Evolutionary conservation across 169 alveolate species (phyloP).

Genomic region (Besnoitia besnoiti): DNA sequence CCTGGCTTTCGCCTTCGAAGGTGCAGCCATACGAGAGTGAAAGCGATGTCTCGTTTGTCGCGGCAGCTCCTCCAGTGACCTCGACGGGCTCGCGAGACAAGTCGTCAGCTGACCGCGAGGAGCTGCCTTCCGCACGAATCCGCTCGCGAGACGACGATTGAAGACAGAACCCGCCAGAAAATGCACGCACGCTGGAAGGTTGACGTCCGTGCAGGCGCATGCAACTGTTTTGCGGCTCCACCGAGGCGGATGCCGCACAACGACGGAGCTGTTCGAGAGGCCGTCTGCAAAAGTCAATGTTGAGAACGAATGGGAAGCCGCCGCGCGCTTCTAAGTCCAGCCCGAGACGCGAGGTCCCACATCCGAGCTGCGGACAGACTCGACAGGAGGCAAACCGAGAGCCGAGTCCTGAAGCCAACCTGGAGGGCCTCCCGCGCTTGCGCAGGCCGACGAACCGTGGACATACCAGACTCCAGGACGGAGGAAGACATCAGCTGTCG

Average conservation of each 20-base stretch:
- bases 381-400: background rate
- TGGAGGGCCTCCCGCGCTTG: background rate
- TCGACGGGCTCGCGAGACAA: too few species aligned
- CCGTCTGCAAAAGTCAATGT: conserved; percentile 9
- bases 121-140: too few species aligned
- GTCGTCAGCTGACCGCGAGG: too few species aligned
- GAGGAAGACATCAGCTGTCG: background rate
- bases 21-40: background rate
- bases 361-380: background rate
- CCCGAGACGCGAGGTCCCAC: background rate
- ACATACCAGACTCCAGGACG: background rate
- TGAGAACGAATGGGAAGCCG: background rate
- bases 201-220: too few species aligned
- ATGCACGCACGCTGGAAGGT: too few species aligned
- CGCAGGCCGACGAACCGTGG: background rate
- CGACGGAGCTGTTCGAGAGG: background rate
- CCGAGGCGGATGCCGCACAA: too few species aligned
- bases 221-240: too few species aligned
- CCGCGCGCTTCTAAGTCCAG: background rate
- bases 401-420: background rate
- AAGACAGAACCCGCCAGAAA: too few species aligned
- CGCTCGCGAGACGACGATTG: too few species aligned
- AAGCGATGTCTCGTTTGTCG: background rate
- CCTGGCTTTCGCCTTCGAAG: background rate
- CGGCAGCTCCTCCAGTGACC: too few species aligned